A percentile compares a stretch with the other conserved stretches of the same genome.
Conservation (phyloP, 163 green algal genomes). For the Scenedesmus sp. region DNA sequence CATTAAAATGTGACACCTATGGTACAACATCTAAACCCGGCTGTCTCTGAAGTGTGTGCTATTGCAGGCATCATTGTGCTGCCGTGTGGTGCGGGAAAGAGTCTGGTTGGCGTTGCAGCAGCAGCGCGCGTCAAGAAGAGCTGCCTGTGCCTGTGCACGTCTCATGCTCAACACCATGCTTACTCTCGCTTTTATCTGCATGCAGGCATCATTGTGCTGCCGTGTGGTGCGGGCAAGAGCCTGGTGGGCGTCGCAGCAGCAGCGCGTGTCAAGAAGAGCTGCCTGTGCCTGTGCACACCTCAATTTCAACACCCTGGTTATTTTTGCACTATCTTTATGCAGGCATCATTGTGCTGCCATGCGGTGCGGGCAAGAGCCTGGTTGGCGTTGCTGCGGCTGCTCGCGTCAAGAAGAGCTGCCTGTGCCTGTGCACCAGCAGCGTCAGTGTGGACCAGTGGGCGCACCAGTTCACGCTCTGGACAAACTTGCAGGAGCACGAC, state of each 20-base stretch:
- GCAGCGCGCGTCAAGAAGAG: constrained; percentile 91
- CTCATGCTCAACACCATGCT: too few relatives aligned
- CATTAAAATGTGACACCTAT: too few relatives aligned
- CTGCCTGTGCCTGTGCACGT: constrained; percentile 88
- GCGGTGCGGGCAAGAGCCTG: constrained; percentile 96
- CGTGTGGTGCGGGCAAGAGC: constrained; percentile 97
- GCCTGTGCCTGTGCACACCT: constrained; percentile 86
- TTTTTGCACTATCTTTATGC: neutral
- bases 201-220: constrained; percentile 89
- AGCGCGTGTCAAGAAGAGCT: constrained; percentile 87
- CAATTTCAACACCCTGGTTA: too few relatives aligned
- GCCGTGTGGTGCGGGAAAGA: constrained; percentile 97
- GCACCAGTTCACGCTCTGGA: constrained; percentile 98
- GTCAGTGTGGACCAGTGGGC: constrained; percentile 98
- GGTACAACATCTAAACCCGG: too few relatives aligned
- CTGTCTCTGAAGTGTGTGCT: too few relatives aligned
- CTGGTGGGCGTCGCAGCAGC: constrained; percentile 95
- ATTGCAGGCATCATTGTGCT: constrained; percentile 95
- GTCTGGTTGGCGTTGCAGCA: constrained; percentile 94
- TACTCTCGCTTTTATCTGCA: too few relatives aligned
- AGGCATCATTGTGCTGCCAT: constrained; percentile 98
- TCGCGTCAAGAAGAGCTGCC: constrained; percentile 90
- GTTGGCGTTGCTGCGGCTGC: constrained; percentile 93
- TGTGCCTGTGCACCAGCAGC: constrained; percentile 85
- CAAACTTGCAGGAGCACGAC: constrained; percentile 76